Evolutionary conservation across 495 filamentous ascomycete species (phyloP).

Genomic region (Neurospora sp.): DNA sequence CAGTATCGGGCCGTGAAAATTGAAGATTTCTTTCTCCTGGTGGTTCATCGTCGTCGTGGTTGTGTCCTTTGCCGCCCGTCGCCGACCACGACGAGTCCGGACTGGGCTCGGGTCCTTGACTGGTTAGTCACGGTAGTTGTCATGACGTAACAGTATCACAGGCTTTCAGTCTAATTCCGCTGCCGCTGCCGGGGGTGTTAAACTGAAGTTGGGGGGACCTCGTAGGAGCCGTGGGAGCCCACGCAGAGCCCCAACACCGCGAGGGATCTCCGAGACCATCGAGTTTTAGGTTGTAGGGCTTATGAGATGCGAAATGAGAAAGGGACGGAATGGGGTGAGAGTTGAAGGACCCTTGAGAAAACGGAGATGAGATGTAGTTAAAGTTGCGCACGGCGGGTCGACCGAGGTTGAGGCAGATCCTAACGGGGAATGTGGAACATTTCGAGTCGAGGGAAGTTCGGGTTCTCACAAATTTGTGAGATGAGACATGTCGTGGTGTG

Average conservation of each 20-base stretch:
- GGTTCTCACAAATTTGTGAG: background rate
- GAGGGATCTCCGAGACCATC: background rate
- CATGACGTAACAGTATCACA: background rate
- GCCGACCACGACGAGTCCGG: background rate
- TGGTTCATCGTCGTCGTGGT: no score
- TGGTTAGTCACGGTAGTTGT: background rate
- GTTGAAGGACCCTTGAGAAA: background rate
- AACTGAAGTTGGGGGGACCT: background rate
- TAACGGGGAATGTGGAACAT: background rate
- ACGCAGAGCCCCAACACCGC: background rate
- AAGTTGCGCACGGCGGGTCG: background rate
- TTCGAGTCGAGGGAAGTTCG: background rate
- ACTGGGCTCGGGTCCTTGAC: background rate
- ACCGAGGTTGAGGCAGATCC: background rate
- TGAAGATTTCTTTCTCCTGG: no score
- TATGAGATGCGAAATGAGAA: background rate
- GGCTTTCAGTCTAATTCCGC: background rate
- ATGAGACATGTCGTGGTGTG: background rate
- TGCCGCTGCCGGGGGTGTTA: background rate
- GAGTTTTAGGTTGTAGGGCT: background rate
- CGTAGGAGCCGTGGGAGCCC: background rate
- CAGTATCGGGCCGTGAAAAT: no score
- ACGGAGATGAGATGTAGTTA: background rate
- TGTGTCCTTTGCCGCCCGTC: background rate
- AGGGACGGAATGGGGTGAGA: background rate